Base-by-base conservation (phyloP, 176 grass and related monocot species). In the Phoenix dactylifera region DNA sequence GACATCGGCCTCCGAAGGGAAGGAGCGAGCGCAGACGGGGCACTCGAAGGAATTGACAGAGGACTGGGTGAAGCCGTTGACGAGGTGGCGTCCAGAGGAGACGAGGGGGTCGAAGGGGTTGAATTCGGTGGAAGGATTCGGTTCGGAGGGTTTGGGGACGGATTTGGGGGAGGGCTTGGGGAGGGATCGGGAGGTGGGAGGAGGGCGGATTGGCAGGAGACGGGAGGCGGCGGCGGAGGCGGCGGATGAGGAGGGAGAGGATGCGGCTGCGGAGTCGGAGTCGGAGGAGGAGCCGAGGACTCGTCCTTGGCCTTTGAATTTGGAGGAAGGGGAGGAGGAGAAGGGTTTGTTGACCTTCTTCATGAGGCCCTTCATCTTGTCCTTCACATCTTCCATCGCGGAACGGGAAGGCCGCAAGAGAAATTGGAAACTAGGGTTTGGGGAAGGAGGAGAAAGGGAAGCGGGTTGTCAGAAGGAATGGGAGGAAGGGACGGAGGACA, bases 341-440 rank as follows among this genome's bases (percentile, higher is more conserved):
- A 83, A 88, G 66, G 87, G 70, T 0, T 63, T 73, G 59, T 73
- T 97, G 58, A 91, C 78, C 84, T 88, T 97, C 68, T 82, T 97
- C 78, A 97, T 85, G 68, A 97, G 67, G 12, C 63, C 87, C 78
- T 91, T 97, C 83, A 97, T 80, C 81, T 87, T 90, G 49, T 82
- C 92, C 73, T 90, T 91, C 73, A 91, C 75, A 50, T 73, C 83
- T 30, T 75, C 73, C 66, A 83, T 77, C 50, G 15, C 35, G 53
- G 50, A 44, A 44, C 9, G 3, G 1, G 2, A 44, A 44, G 10
- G 35, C 0, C 35, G 35, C 35, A 14, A 10, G 35, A 6, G 35
- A 44, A 44, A 44, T 44, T 44, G 48, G 54, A 14, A 44, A 28
- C 3, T 0, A 35, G 55, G 54, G 3, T 70, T 18, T 32, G 39